Base-by-base conservation (phyloP, 208 protist species). In the Leishmania turanica region DNA sequence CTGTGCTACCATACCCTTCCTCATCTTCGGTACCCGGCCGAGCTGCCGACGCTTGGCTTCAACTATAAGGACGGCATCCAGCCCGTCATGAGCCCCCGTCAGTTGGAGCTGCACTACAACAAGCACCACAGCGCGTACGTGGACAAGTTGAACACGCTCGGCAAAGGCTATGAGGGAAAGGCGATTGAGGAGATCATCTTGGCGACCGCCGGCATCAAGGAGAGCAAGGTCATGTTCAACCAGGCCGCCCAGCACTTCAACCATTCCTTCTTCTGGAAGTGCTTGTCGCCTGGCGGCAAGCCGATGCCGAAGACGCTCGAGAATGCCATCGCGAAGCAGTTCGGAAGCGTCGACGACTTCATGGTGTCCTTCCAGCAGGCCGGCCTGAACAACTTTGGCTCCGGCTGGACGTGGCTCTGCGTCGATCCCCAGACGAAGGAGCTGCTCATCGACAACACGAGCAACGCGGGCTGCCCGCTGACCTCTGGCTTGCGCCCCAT, bases 401-500 rank as follows among this genome's bases (percentile, higher is more conserved):
- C 90, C 47, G 98, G 98, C 56, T 99, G 98, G 98, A 98, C 93
- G 53, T 99, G 97, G 97, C 91, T 99, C 8, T 97, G 97, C 75
- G 84, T 96, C 65, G 87, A 98, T 81, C 90, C 88, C 66, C 95
- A 88, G 68, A 91, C 84, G 34, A 91, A 87, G 37, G 81, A 86
- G 68, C 91, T 99, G 21, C 87, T 89, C 69, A 98, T 99, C 65
- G 87, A 95, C 64, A 97, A 96, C 84, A 97, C 94, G 37, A 94
- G 90, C 87, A 98, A 99, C 83, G 97, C 97, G 6, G 93, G 87
- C 75, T 97, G 90, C 75, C 96, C 96, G 8, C 34, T 98, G 15
- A 94, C 91, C 5, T 79, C 42, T 0, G 89, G 87, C 74, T 85
- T 96, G 19, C 89, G 89, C 47, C 96, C 97, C 51, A 84, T 99